phyloP scores from a whole-genome alignment of 1,284 basidiomycete genomes.

The Cryptococcus deneoformans region DNA sequence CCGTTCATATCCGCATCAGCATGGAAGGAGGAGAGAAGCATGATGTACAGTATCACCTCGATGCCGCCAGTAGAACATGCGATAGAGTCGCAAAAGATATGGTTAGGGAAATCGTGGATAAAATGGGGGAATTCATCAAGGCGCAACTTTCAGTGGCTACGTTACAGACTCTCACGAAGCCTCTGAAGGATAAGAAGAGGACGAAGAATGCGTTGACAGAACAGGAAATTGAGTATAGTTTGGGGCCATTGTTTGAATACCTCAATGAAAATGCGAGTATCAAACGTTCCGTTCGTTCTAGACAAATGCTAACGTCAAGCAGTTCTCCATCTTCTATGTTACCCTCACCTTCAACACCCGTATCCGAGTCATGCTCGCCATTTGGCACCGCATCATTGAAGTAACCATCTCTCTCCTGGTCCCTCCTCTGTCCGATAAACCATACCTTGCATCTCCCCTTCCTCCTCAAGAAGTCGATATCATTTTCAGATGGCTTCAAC shows the following conservation, averaged over 20 bases:
- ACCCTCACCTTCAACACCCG: conserved; percentile 32
- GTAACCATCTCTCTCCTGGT: conserved; percentile 44
- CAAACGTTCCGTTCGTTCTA: background rate
- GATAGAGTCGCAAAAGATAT: conserved; percentile 41
- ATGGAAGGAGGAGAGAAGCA: conserved; percentile 42
- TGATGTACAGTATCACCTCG: conserved; percentile 44
- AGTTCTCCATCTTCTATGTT: conserved; percentile 45
- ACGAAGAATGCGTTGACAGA: conserved; percentile 29
- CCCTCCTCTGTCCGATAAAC: conserved; percentile 43
- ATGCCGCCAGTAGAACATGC: conserved; percentile 27
- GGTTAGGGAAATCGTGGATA: conserved; percentile 40
- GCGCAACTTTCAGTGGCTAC: conserved; percentile 23
- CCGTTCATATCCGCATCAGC: conserved; percentile 40
- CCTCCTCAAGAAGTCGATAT: conserved; percentile 35
- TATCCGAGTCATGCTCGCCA: conserved; percentile 27
- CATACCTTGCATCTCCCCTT: conserved; percentile 11
- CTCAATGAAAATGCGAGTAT: conserved; percentile 44
- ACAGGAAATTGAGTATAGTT: conserved; percentile 37
- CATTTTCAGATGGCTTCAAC: conserved; percentile 48
- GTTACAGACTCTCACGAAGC: conserved; percentile 26
- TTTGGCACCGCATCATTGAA: conserved; percentile 44
- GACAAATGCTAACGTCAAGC: background rate
- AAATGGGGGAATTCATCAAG: conserved; percentile 40
- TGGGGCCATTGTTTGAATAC: conserved; percentile 43
- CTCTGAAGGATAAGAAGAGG: conserved; percentile 39